Base-by-base conservation (phyloP, 2,329 filamentous ascomycete species). In the Alternaria incomplexa region DNA sequence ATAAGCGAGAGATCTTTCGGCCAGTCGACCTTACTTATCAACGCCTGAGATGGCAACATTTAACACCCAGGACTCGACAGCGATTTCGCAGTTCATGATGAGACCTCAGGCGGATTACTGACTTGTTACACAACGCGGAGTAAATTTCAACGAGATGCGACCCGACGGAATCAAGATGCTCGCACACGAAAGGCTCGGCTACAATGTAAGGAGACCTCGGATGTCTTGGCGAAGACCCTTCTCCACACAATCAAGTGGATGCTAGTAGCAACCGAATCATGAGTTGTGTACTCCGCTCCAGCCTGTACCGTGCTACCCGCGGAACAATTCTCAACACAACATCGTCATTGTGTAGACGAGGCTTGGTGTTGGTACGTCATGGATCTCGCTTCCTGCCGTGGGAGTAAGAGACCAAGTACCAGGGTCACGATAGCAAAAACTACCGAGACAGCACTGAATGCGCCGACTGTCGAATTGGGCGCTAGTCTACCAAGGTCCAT, bases 351-450 rank as follows among this genome's bases (percentile, higher is more conserved):
- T 36, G 23, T 44, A 45, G 26, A 17, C 6, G 5, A 17, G 25
- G 12, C 20, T 23, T 60, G 57, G 48, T 36, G 9, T 30, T 22
- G n/a, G 11, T 47, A 62, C 51, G 61, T 56, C 61, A 63, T 56
- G 43, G 17, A 15, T 15, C 26, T 40, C 50, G 56, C 51, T 45
- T 60, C 17, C 46, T 51, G 50, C 26, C 44, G 32, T 26, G 56
- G 25, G 5, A 23, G 55, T 30, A n/a, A 25, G 52, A 55, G 10
- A 43, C 30, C 28, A 52, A 20, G 32, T 43, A 10, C 32, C 15
- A 20, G 23, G 40, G n/a, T 44, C n/a, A 23, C 30, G 30, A 51
- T 44, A 10, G n/a, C 20, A 46, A 23, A 13, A 46, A 23, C 12
- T 5, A 36, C 48, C 17, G 48, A 28, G 48, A 36, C 30, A 52